A percentile compares a stretch with the other conserved stretches of the same genome.
Evolutionary conservation across 345 rosid species (phyloP).

Genomic region (Dovyalis caffra): DNA sequence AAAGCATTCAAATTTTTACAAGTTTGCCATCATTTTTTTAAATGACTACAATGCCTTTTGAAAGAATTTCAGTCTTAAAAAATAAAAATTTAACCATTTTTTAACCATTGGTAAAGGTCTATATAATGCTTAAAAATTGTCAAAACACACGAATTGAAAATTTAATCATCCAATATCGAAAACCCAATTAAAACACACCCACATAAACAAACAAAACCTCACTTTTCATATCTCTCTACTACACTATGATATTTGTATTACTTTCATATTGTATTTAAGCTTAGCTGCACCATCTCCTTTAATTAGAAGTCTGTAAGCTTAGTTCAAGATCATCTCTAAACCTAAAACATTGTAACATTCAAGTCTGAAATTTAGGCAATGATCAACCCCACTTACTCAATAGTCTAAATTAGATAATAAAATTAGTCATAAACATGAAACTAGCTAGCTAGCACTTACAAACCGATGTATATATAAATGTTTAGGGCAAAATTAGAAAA

Average conservation of each 20-base stretch:
- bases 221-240: conserved; percentile 22
- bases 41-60: too few relatives aligned
- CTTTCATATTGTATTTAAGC: conserved; percentile 44
- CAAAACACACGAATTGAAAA: too few relatives aligned
- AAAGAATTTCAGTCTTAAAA: too few relatives aligned
- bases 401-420: neutral
- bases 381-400: neutral
- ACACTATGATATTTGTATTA: conserved; percentile 38
- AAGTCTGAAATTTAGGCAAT: conserved; percentile 2
- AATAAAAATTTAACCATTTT: too few relatives aligned
- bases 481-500: neutral
- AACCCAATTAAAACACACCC: too few relatives aligned
- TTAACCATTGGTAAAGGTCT: too few relatives aligned
- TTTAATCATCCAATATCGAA: too few relatives aligned
- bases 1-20: too few relatives aligned
- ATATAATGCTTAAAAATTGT: too few relatives aligned
- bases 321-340: conserved; percentile 57
- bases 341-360: conserved; percentile 30
- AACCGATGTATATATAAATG: neutral
- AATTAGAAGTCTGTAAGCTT: conserved; percentile 32
- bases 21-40: too few relatives aligned
- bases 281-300: conserved; percentile 44
- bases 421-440: neutral
- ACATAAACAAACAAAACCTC: too few relatives aligned
- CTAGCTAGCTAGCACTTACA: too few relatives aligned